phyloP scores from a whole-genome alignment of 2,329 filamentous ascomycete genomes.

The Aspergillus felis region DNA sequence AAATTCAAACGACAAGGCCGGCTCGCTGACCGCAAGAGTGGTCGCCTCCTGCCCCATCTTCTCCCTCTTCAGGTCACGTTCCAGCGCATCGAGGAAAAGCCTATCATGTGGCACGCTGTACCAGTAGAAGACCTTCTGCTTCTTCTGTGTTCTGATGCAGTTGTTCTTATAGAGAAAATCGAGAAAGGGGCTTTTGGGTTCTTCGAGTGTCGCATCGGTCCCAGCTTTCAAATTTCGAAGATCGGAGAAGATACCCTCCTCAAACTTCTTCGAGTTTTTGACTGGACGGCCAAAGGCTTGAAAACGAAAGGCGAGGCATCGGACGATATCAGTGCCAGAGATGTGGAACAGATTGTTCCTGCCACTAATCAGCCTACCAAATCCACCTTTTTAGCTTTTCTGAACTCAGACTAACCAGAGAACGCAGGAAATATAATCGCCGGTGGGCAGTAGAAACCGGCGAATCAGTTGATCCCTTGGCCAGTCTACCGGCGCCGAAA shows the following conservation, averaged over 20 bases:
- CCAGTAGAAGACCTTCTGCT: conserved; percentile 99
- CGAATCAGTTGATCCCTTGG: conserved; percentile 94
- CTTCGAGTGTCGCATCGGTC: conserved; percentile 95
- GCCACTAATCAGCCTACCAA: conserved; percentile 14
- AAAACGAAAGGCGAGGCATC: conserved; percentile 96
- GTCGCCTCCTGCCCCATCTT: conserved; percentile 99
- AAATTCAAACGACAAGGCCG: conserved; percentile 96
- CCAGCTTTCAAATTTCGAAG: conserved; percentile 97
- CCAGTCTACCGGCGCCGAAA: conserved; percentile 98
- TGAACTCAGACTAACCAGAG: conserved; percentile 61
- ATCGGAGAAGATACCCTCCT: conserved; percentile 99
- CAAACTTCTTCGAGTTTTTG: conserved; percentile 99
- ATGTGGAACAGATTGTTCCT: conserved; percentile 99
- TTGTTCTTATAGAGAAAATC: conserved; percentile 99
- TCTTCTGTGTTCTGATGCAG: conserved; percentile 99
- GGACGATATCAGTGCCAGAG: conserved; percentile 96
- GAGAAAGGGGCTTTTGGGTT: conserved; percentile 96
- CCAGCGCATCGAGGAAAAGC: conserved; percentile 92
- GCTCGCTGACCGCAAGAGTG: conserved; percentile 93
- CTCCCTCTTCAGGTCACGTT: conserved; percentile 96
- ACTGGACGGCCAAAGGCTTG: conserved; percentile 97
- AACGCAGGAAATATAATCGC: conserved; percentile 98
- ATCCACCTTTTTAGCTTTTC: conserved; percentile 5
- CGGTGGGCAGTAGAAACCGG: conserved; percentile 89
- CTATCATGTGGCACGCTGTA: conserved; percentile 98